Conservation (phyloP, 75 land plant species). For the Pinus albicaulis region DNA sequence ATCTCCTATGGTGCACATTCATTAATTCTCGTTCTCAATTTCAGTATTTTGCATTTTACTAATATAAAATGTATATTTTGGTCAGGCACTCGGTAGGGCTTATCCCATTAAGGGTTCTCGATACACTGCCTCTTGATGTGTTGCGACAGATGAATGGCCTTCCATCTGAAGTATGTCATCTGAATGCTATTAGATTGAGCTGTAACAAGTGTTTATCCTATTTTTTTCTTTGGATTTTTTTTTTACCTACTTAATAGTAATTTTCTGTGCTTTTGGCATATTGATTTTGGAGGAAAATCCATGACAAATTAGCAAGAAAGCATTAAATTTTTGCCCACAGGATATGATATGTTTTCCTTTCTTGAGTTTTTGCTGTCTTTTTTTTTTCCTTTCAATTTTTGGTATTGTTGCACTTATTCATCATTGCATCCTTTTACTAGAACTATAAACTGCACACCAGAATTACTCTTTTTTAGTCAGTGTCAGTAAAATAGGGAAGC, state of each 20-base stretch:
- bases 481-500: no score
- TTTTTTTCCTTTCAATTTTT: not conserved
- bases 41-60: not conserved
- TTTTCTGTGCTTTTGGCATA: not conserved
- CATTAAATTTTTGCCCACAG: not conserved
- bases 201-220: not conserved
- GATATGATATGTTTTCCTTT: not conserved
- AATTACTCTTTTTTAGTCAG: not conserved
- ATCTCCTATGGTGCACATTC: conserved; percentile 29
- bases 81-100: conserved; percentile 54
- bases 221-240: not conserved
- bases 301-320: not conserved
- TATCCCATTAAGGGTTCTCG: conserved; percentile 42
- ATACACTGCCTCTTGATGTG: conserved; percentile 43
- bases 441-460: not conserved
- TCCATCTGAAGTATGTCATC: conserved; percentile 41
- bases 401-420: no score
- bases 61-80: conserved; percentile 1
- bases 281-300: not conserved
- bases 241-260: not conserved
- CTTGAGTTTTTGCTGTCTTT: not conserved
- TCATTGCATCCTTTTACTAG: not conserved
- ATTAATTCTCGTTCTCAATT: not conserved
- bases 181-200: not conserved
- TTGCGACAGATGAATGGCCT: conserved; percentile 31